Evolutionary conservation across 495 filamentous ascomycete genomes (phyloP).

Genomic region (Sporormia fimetaria): DNA sequence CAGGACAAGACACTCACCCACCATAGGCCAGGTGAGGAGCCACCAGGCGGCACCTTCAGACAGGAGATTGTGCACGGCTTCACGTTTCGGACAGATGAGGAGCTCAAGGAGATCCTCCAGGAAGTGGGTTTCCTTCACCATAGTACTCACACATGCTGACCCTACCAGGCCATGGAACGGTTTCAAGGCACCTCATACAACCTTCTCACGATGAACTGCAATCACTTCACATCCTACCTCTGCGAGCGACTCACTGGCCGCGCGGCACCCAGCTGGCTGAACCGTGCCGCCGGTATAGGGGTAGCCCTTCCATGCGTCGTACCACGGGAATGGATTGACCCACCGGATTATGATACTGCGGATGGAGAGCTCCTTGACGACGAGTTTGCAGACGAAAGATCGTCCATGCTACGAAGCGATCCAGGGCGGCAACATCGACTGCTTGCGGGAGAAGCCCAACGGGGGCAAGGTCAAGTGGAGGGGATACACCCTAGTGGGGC

Average conservation of each 20-base stretch:
- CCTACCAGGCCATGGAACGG: conserved; percentile 41
- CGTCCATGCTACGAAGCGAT: conserved; percentile 42
- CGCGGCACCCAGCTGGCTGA: conserved; percentile 57
- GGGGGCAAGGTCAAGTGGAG: conserved; percentile 30
- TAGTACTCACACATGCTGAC: background rate
- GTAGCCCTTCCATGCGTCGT: conserved; percentile 68
- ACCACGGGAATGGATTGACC: conserved; percentile 64
- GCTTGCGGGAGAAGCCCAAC: conserved; percentile 21
- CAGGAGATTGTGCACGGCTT: conserved; percentile 61
- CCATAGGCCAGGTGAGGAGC: conserved; percentile 44
- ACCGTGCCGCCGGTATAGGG: conserved; percentile 68
- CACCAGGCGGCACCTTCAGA: conserved; percentile 62
- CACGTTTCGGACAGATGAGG: conserved; percentile 47
- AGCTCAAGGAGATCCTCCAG: conserved; percentile 56
- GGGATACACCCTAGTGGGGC: conserved; percentile 17
- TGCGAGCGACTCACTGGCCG: conserved; percentile 53
- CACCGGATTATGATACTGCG: conserved; percentile 59
- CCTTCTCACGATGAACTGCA: conserved; percentile 68
- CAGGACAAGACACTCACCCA: too few relatives aligned
- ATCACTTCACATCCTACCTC: conserved; percentile 65
- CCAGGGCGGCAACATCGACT: conserved; percentile 22
- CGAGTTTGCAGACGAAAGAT: conserved; percentile 40
- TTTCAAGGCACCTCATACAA: conserved; percentile 65
- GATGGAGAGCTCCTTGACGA: conserved; percentile 54
- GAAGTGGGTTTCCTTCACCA: conserved; percentile 25